A percentile compares a stretch with the other conserved stretches of the same genome.
phyloP scores from a whole-genome alignment of 805 yeast species.

The Sugiyamaella boreocaroliniensis region DNA sequence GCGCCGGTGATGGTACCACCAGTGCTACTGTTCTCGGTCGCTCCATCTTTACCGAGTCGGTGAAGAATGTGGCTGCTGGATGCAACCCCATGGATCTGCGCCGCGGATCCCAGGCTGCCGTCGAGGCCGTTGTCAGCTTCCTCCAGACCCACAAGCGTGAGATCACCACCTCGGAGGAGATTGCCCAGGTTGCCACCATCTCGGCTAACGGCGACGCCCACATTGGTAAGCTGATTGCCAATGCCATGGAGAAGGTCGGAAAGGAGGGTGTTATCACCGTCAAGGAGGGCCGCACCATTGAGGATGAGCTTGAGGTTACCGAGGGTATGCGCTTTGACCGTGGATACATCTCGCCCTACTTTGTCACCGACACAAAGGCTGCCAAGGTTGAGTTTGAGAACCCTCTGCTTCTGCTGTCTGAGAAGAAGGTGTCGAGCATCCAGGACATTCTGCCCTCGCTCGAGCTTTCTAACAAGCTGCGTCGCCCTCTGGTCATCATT shows the following conservation, averaged over 20 bases:
- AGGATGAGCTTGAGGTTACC: slow-evolving; percentile 92
- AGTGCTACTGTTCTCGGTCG: slow-evolving; percentile 95
- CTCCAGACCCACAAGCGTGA: slow-evolving; percentile 82
- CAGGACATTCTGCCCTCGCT: slow-evolving; percentile 89
- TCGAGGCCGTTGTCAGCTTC: slow-evolving; percentile 81
- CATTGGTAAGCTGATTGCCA: slow-evolving; percentile 84
- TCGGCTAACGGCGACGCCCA: slow-evolving; percentile 95
- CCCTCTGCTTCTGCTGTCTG: slow-evolving; percentile 81
- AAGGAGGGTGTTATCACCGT: slow-evolving; percentile 98
- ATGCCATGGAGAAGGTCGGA: slow-evolving; percentile 98
- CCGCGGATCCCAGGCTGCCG: slow-evolving; percentile 96
- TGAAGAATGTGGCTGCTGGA: slow-evolving; percentile 96
- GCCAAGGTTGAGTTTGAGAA: slow-evolving; percentile 95
- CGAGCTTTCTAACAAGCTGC: slow-evolving; percentile 84
- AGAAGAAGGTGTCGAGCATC: slow-evolving; percentile 85
- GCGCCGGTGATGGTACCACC: slow-evolving; percentile 98
- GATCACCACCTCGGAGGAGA: slow-evolving; percentile 88
- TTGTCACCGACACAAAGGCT: slow-evolving; percentile 83
- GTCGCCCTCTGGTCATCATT: slow-evolving; percentile 87
- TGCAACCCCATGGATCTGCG: slow-evolving; percentile 98
- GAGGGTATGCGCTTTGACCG: slow-evolving; percentile 99
- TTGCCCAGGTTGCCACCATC: slow-evolving; percentile 96
- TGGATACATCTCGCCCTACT: slow-evolving; percentile 94
- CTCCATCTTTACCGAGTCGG: slow-evolving; percentile 90
- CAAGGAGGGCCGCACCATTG: slow-evolving; percentile 94